These are phyloP conservation scores for Gomphus sp. DNA, from an alignment of 1,284 basidiomycete genomes.

Conservation along the genomic window DNA sequence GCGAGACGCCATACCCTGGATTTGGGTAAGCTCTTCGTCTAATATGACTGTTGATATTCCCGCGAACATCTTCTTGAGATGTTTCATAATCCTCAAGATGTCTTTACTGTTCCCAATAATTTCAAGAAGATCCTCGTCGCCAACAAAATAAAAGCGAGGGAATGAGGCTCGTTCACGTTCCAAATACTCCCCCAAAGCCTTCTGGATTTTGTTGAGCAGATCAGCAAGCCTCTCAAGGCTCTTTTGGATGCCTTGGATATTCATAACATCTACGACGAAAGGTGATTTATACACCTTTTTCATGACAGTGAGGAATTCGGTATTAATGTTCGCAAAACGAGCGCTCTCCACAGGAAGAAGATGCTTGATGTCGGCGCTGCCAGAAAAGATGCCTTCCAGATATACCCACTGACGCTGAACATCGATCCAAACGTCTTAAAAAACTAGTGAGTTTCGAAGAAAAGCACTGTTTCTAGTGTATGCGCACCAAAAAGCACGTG, in stretches of 20 bases:
- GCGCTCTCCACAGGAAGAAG: slow-evolving; percentile 95
- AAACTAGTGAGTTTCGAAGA: slow-evolving; percentile 11
- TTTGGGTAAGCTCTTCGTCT: slow-evolving; percentile 84
- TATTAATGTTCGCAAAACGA: slow-evolving; percentile 98
- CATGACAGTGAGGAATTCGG: slow-evolving; percentile 97
- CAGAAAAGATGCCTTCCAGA: slow-evolving; percentile 98
- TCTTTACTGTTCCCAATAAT: slow-evolving; percentile 99
- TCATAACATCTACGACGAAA: slow-evolving; percentile 94
- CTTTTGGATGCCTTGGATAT: slow-evolving; percentile 94
- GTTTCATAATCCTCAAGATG: slow-evolving; percentile 94
- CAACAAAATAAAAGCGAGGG: slow-evolving; percentile 99
- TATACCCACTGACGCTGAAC: slow-evolving; percentile 99
- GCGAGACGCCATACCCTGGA: slow-evolving; percentile 85
- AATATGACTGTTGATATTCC: slow-evolving; percentile 86
- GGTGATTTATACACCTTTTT: slow-evolving; percentile 99
- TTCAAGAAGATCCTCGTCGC: slow-evolving; percentile 97
- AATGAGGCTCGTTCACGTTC: slow-evolving; percentile 96
- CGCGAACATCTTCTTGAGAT: slow-evolving; percentile 99
- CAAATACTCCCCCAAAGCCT: slow-evolving; percentile 97
- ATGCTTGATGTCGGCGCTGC: slow-evolving; percentile 97
- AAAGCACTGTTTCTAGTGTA: background rate
- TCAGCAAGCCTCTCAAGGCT: slow-evolving; percentile 95
- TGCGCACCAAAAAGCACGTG: slow-evolving; percentile 86
- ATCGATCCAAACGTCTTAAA: slow-evolving; percentile 93
- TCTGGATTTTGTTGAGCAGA: slow-evolving; percentile 96